phyloP scores from a whole-genome alignment of 805 yeast species.

The Starmerella apicola region DNA sequence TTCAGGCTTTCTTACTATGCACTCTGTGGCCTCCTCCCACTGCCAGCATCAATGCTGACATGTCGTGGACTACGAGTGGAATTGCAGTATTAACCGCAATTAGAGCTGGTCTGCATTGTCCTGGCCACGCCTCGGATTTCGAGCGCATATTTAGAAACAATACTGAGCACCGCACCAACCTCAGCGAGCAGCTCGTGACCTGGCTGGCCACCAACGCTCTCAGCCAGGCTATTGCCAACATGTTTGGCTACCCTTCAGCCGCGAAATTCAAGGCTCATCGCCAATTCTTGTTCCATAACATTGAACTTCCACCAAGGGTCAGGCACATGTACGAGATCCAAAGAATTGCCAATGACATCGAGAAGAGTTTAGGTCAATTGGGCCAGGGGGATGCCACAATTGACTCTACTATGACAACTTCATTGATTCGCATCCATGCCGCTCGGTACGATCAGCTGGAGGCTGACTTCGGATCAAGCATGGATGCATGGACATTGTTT shows the following conservation, averaged over 20 bases:
- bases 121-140: slow-evolving; percentile 44
- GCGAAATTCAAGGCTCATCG: slow-evolving; percentile 60
- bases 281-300: slow-evolving; percentile 21
- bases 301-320: slow-evolving; percentile 44
- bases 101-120: slow-evolving; percentile 79
- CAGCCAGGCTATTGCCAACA: slow-evolving; percentile 78
- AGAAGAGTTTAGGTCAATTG: slow-evolving; percentile 24
- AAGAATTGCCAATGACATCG: slow-evolving; percentile 74
- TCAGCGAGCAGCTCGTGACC: slow-evolving; percentile 67
- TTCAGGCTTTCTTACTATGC: slow-evolving; percentile 79
- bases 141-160: slow-evolving; percentile 37
- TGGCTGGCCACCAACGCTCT: slow-evolving; percentile 92
- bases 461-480: slow-evolving; percentile 32
- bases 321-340: slow-evolving; percentile 72
- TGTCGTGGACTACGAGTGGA: slow-evolving; percentile 91
- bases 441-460: slow-evolving; percentile 71
- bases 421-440: slow-evolving; percentile 57
- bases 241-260: slow-evolving; percentile 91
- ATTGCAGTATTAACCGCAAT: slow-evolving; percentile 88
- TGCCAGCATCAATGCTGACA: slow-evolving; percentile 86
- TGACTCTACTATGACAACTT: slow-evolving; percentile 58
- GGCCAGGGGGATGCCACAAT: slow-evolving; percentile 32
- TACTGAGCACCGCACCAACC: slow-evolving; percentile 19
- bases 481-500: slow-evolving; percentile 61
- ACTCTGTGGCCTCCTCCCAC: slow-evolving; percentile 95